Conservation (phyloP, 768 basidiomycete species). For the Rhodosporidiobolus odoratus region DNA sequence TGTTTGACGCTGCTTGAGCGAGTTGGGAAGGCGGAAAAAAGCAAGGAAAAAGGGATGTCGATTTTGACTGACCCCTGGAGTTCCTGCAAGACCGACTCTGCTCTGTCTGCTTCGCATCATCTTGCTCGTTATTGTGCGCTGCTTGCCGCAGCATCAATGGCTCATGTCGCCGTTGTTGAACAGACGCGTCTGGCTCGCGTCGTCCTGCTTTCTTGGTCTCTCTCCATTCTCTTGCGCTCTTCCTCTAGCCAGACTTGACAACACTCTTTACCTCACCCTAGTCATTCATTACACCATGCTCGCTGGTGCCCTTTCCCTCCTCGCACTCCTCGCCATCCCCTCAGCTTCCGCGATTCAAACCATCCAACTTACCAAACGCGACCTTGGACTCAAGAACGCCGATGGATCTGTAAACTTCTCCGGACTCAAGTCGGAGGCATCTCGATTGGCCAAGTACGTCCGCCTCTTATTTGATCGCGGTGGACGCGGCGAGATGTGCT, state of each 20-base stretch:
- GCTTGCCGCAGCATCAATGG: too few relatives aligned
- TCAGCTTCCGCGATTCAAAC: background rate
- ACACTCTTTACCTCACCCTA: background rate
- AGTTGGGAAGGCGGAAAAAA: too few relatives aligned
- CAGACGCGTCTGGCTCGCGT: background rate
- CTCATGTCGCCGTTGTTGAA: background rate
- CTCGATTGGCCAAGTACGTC: background rate
- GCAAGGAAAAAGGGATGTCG: too few relatives aligned
- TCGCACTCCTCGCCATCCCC: background rate
- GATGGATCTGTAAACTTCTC: constrained; percentile 20
- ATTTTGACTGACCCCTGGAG: too few relatives aligned
- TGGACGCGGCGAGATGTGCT: background rate
- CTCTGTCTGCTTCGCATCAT: too few relatives aligned
- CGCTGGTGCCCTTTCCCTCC: background rate
- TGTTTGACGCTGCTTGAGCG: too few relatives aligned
- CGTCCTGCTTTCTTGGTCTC: background rate
- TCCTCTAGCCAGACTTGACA: constrained; percentile 14
- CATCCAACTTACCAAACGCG: constrained; percentile 9
- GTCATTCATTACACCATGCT: background rate
- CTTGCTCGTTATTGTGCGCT: too few relatives aligned
- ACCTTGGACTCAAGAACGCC: background rate
- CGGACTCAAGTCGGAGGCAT: background rate
- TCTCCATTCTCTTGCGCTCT: constrained; percentile 8
- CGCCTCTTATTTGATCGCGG: background rate
- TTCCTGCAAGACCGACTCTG: too few relatives aligned